Base-by-base conservation (phyloP, 306 rosid species). In the Casuarina equisetifolia region DNA sequence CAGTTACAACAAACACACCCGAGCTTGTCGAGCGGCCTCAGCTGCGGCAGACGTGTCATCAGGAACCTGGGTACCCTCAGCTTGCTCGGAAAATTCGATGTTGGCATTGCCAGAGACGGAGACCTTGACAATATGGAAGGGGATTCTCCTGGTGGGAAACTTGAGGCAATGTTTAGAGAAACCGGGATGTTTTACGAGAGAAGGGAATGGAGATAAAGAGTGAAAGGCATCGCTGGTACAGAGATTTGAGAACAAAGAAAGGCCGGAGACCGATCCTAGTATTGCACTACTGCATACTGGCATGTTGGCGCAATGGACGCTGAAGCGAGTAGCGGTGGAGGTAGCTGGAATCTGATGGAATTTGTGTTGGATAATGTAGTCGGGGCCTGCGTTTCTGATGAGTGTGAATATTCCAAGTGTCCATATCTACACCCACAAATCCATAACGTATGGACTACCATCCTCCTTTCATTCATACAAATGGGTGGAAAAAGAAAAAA, bases 1-100 rank as follows among this genome's bases (percentile, higher is more conserved):
- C 43, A 71, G 3, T 0, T 43, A 61, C 13, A 50, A 4, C 6
- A 67, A 69, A 85, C 85, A 72, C 88, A 93, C 98, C 97, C 88
- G 93, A 85, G 93, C 73, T 32, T 43, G 91, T 20, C 91, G 84
- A 88, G 79, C 3, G 13, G 73, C 69, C 4, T 86, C 88, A 4
- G 74, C 50, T 20, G 89, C 80, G 72, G 76, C n/a, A 62, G 89
- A 44, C 1, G 94, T 74, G 69, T 77, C 87, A 55, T 81, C 84
- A 16, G 84, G 84, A 20, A 79, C 70, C 82, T 72, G 80, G 43
- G 49, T 57, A 46, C 19, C 16, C 20, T 55, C 71, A 1, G 76
- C 15, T 78, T 70, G 84, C 17, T 85, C 87, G 6, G 85, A 59
- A 64, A 61, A 82, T 72, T 85, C 85, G 76, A 90, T 78, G 16